Percentiles rank a stretch among this genome's conserved stretches.
These are phyloP conservation scores for Hanseniaspora thailandica DNA, from an alignment of 805 yeast species.

Conservation along the genomic window DNA sequence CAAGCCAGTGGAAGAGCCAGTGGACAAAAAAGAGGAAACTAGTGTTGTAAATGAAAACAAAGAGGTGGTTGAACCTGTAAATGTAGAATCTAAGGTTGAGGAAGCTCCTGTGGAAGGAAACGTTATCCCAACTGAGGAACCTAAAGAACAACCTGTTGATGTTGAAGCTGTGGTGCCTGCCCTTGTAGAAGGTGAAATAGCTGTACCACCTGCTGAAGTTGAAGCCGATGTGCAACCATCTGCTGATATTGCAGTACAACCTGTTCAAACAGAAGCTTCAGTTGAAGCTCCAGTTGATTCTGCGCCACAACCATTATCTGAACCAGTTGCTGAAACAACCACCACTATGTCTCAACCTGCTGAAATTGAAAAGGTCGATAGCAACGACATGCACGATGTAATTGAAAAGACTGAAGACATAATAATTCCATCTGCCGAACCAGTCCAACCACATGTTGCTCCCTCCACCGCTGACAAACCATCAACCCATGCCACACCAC, in stretches of 20 bases:
- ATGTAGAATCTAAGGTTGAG: no score
- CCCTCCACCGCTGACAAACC: no score
- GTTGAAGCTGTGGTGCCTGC: not conserved
- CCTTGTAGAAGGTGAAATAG: not conserved
- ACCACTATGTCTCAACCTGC: not conserved
- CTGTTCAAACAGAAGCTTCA: no score
- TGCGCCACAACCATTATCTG: not conserved
- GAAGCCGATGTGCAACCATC: no score
- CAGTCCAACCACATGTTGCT: conserved; percentile 3
- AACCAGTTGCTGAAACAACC: not conserved
- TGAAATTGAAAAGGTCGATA: not conserved
- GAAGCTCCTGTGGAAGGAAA: not conserved
- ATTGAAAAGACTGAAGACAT: not conserved
- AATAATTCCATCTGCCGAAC: conserved; percentile 12
- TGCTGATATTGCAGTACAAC: no score
- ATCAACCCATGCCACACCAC: not conserved
- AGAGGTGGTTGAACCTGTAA: no score
- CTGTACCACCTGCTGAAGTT: not conserved
- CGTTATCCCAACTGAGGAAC: not conserved
- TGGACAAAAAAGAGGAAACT: not conserved
- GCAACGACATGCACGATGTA: not conserved
- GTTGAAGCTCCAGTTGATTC: not conserved
- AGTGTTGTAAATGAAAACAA: no score
- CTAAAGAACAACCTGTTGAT: not conserved
- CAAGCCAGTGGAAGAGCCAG: not conserved